Evolutionary conservation across 2,329 filamentous ascomycete genomes (phyloP), one percentile per base, ranked within the genome.

Genomic region (Triangularia verruculosa): DNA sequence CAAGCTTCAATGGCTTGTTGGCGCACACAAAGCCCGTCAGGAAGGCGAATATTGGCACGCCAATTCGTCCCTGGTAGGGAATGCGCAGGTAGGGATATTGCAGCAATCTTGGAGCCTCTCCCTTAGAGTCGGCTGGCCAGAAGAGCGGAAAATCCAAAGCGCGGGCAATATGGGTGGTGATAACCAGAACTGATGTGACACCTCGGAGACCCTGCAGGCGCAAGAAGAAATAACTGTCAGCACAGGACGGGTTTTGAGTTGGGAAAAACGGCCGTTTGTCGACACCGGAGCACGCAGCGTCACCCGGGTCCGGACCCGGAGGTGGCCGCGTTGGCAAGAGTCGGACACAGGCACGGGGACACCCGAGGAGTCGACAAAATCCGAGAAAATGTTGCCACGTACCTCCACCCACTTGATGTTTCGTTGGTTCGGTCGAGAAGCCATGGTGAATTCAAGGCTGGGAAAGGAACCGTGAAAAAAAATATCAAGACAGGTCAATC

Each of bases 21-120:
- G 81, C 82, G 70, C 82, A 84, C 22, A 85, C 82, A 66, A 83
- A 84, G 63, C 82, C 82, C 0, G 82, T 84, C 60, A 85, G 73
- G 67, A 85, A 83, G 58, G 81, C 80, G 67, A 85, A 85, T 71
- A 84, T 83, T 64, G 82, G 82, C 32, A 85, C 82, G 52, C 82
- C 82, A 28, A 83, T 78, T 22, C 81, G 78, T 53, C 82, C 82
- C 70, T 84, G 82, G 75, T 77, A 82, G 28, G 81, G 80, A n/a
- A 84, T 75, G n/a, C 82, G 82, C n/a, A 84, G 71, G 65, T 83
- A 77, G 4, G 82, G 81, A 58, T 78, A 74, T 70, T 85, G 82
- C 32, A 83, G 75, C 27, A 83, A 63, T 61, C 79, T 77, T 9
- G 81, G 79, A 1, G 76, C 59, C 3, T 70, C 74, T 55, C 80